These are phyloP conservation scores for Thielaviopsis cerberus DNA, from an alignment of 2,329 filamentous ascomycete genomes.

Conservation along the genomic window DNA sequence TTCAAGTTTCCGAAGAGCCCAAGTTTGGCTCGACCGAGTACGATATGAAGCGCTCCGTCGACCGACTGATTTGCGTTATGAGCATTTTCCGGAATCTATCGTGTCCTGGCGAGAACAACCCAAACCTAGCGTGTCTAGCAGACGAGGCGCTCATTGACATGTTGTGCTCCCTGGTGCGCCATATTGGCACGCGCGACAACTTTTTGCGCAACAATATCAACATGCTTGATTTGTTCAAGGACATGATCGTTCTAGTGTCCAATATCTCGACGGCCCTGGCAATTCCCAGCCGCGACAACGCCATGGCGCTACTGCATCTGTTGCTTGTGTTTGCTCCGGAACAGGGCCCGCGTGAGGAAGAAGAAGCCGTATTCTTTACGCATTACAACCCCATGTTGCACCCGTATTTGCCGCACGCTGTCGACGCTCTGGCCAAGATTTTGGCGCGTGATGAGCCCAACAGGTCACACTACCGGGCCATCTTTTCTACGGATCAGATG, in stretches of 20 bases:
- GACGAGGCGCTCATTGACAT: slow-evolving; percentile 66
- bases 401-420: slow-evolving; percentile 71
- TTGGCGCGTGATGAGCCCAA: slow-evolving; percentile 89
- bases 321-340: slow-evolving; percentile 75
- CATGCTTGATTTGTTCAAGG: slow-evolving; percentile 93
- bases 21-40: slow-evolving; percentile 61
- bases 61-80: slow-evolving; percentile 74
- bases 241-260: slow-evolving; percentile 71
- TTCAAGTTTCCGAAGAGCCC: slow-evolving; percentile 51
- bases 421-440: slow-evolving; percentile 80
- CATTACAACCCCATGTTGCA: slow-evolving; percentile 66
- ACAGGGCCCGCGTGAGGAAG: slow-evolving; percentile 42
- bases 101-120: slow-evolving; percentile 42
- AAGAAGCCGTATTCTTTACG: slow-evolving; percentile 50
- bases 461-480: slow-evolving; percentile 59
- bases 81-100: slow-evolving; percentile 87
- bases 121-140: slow-evolving; percentile 57
- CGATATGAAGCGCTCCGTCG: slow-evolving; percentile 68
- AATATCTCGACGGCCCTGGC: slow-evolving; percentile 70
- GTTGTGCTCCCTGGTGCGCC: slow-evolving; percentile 63
- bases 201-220: slow-evolving; percentile 66
- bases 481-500: slow-evolving; percentile 56
- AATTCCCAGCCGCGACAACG: slow-evolving; percentile 72
- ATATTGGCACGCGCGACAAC: slow-evolving; percentile 76
- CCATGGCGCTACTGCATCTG: slow-evolving; percentile 70